Base-by-base conservation (phyloP, 768 basidiomycete species). In the Naganishia friedmannii region DNA sequence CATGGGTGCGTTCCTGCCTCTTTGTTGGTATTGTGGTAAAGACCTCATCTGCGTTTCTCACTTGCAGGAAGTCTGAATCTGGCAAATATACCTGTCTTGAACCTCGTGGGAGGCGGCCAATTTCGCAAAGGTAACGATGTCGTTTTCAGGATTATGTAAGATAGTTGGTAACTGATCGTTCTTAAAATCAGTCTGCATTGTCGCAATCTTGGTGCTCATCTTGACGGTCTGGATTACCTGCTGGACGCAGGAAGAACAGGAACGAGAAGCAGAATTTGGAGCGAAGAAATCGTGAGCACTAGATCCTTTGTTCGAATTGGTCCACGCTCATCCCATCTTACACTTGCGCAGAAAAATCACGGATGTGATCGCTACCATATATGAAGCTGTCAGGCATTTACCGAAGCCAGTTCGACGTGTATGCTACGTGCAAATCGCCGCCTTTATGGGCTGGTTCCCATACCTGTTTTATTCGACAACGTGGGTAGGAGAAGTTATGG, bases 391-490 rank as follows among this genome's bases (percentile, higher is more conserved):
- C 12, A 77, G 86, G 53, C 88, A 87, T 57, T 86, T 97, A 54
- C 94, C 94, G 0, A 87, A 86, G 73, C 89, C 92, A 15, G 88
- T 97, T 53, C 87, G 88, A 60, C 86, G 91, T 31, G 94, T 97
- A 13, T 97, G 94, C 79, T 88, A 89, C 76, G 93, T 96, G 3
- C 94, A 97, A 77, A 81, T 97, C 21, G 94, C 92, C 78, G 93
- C 94, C 1, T 97, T 95, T 79, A 95, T 95, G 92, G 93, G 92
- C 73, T 97, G 94, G 92, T 97, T 97, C 77, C 94, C 94, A 0
- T 97, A 93, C 84, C 84, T 96, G 48, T 96, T 97, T 81, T 78
- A 80, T 69, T 92, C 91, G 19, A 97, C 94, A 10, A 94, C 93
- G 0, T 97, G 94, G 77, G 86, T 97, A 67, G 92, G 92, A 5